phyloP scores from a whole-genome alignment of 192 early-diverging fungal species.

The Linderina pennispora region DNA sequence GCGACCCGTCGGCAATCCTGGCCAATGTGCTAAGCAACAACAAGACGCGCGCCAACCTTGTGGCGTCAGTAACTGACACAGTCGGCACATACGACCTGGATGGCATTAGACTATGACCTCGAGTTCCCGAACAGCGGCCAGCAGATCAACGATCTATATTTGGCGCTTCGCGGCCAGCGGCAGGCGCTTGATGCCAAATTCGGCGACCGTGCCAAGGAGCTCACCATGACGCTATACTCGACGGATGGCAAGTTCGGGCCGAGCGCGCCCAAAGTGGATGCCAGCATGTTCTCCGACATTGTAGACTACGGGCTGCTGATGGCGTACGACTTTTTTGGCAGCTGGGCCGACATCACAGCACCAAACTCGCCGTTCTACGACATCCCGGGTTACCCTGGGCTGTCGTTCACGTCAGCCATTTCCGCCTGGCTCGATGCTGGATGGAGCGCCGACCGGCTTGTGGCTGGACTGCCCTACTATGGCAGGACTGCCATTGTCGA shows the following conservation, averaged over 20 bases:
- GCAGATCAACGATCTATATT: constrained; percentile 54
- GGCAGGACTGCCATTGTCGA: constrained; percentile 43
- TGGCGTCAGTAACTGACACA: constrained; percentile 25
- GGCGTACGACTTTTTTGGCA: constrained; percentile 63
- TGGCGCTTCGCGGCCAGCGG: constrained; percentile 51
- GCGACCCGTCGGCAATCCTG: constrained; percentile 56
- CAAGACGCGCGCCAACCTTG: constrained; percentile 24
- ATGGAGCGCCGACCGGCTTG: constrained; percentile 55
- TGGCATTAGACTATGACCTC: constrained; percentile 62
- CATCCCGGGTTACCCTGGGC: constrained; percentile 21
- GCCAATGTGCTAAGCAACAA: constrained; percentile 43
- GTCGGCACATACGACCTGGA: constrained; percentile 48
- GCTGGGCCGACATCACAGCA: constrained; percentile 47
- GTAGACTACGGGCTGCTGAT: constrained; percentile 67
- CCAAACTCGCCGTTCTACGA: constrained; percentile 51
- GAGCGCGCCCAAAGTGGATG: constrained; percentile 44
- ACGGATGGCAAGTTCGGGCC: constrained; percentile 49
- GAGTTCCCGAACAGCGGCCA: constrained; percentile 51
- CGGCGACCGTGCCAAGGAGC: constrained; percentile 41
- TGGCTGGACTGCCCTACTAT: constrained; percentile 60
- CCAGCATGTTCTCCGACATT: constrained; percentile 53
- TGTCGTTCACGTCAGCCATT: constrained; percentile 49
- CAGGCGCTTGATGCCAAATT: constrained; percentile 47
- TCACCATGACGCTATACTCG: constrained; percentile 57
- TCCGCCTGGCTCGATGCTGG: constrained; percentile 50